These are phyloP conservation scores for Haplosporangium gracile DNA, from an alignment of 192 early-diverging fungal genomes.

Conservation along the genomic window DNA sequence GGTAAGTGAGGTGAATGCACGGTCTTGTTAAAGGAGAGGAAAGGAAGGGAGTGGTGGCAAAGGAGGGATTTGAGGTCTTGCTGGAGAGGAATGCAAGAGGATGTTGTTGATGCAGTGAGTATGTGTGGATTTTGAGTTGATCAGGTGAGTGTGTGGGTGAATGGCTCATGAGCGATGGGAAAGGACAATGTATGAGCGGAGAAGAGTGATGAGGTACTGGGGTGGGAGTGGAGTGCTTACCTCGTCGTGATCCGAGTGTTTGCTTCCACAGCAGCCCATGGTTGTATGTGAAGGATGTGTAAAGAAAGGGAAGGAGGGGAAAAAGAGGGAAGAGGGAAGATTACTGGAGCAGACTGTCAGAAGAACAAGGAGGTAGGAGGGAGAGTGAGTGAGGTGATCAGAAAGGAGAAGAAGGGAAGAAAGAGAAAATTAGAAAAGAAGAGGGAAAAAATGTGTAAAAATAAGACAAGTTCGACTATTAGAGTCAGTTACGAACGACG, in stretches of 20 bases:
- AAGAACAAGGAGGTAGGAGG: too few relatives aligned
- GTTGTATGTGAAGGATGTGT: conserved; percentile 10
- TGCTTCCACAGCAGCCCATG: conserved; percentile 59
- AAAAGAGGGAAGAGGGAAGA: background rate
- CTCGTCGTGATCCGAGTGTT: conserved; percentile 53
- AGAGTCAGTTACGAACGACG: too few relatives aligned
- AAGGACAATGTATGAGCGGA: background rate
- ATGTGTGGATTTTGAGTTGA: too few relatives aligned
- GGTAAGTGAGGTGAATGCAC: too few relatives aligned
- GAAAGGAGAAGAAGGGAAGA: background rate
- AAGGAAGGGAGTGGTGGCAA: too few relatives aligned
- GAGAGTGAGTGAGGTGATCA: background rate
- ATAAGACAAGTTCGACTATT: too few relatives aligned
- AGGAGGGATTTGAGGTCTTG: too few relatives aligned
- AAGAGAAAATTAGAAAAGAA: background rate
- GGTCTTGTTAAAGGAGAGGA: too few relatives aligned
- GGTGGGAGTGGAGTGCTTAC: conserved; percentile 7
- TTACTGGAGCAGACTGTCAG: background rate
- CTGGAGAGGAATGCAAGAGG: too few relatives aligned
- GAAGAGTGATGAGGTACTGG: background rate
- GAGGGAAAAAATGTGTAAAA: background rate
- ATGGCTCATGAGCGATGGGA: background rate
- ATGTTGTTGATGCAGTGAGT: too few relatives aligned
- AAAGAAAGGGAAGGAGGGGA: background rate
- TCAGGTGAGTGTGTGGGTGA: too few relatives aligned